Percentiles rank a stretch among this genome's conserved stretches.
Conservation (phyloP, 768 basidiomycete genomes). For the Rhodosporidiobolus sp. region DNA sequence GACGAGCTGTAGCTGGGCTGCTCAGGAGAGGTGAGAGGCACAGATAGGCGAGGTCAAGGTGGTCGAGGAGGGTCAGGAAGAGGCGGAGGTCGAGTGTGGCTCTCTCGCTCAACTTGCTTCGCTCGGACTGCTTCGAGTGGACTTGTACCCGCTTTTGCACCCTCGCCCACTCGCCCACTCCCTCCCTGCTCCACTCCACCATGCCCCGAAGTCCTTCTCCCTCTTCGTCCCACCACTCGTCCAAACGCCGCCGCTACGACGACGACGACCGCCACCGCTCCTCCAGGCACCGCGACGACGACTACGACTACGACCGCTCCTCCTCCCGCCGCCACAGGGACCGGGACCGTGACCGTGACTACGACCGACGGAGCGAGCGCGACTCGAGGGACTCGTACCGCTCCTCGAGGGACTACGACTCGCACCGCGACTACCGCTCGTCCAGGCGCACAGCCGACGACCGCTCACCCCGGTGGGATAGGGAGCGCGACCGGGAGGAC, state of each 20-base stretch:
- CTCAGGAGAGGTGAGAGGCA: no score
- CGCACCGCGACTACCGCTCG: not conserved
- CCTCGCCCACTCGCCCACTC: not conserved
- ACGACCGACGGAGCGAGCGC: conserved; percentile 21
- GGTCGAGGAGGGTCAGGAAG: no score
- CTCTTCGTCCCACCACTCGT: conserved; percentile 17
- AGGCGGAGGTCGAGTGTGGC: no score
- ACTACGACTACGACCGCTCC: conserved; percentile 14
- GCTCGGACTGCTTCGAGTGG: no score
- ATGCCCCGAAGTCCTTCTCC: conserved; percentile 33
- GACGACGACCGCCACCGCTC: conserved; percentile 1
- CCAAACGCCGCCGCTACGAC: conserved; percentile 34
- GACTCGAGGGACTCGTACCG: conserved; percentile 18
- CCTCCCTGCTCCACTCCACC: not conserved
- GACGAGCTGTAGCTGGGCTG: no score
- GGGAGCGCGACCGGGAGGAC: conserved; percentile 81
- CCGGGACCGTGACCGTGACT: conserved; percentile 35
- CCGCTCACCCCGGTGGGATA: conserved; percentile 71
- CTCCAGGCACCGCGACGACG: not conserved
- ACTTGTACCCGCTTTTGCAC: no score
- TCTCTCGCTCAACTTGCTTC: no score
- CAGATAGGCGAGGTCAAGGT: no score
- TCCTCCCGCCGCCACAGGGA: conserved; percentile 17
- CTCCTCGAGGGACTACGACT: conserved; percentile 3
- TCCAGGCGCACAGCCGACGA: not conserved